phyloP scores from a whole-genome alignment of 2,329 filamentous ascomycete species.

The Mycosphaerella sp. region DNA sequence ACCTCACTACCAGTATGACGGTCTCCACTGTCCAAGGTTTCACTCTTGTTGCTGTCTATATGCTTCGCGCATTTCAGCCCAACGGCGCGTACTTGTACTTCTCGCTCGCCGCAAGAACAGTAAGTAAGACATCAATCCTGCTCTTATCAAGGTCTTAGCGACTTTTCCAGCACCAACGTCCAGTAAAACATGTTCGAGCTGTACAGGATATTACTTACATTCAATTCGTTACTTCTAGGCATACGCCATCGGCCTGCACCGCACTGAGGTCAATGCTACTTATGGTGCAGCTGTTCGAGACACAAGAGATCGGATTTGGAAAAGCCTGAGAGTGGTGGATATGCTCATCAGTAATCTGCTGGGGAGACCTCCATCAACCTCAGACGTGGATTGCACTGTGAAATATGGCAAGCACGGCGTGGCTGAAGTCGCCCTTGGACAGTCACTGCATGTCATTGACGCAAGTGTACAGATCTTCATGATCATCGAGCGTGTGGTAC shows the following conservation, averaged over 20 bases:
- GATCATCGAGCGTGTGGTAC: slow-evolving; percentile 45
- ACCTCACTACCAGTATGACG: slow-evolving; percentile 46
- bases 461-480: slow-evolving; percentile 42
- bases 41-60: slow-evolving; percentile 47
- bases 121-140: too few relatives aligned
- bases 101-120: slow-evolving; percentile 43
- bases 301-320: slow-evolving; percentile 46
- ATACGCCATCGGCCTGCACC: slow-evolving; percentile 49
- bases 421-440: slow-evolving; percentile 16
- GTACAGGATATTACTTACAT: too few relatives aligned
- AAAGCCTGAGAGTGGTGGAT: slow-evolving; percentile 48
- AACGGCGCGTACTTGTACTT: slow-evolving; percentile 51
- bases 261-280: slow-evolving; percentile 48
- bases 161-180: too few relatives aligned
- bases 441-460: slow-evolving; percentile 33
- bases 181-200: too few relatives aligned
- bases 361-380: slow-evolving; percentile 49
- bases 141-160: too few relatives aligned
- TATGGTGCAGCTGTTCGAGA: slow-evolving; percentile 34
- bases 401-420: slow-evolving; percentile 27
- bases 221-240: slow-evolving; percentile 23
- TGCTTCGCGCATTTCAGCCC: slow-evolving; percentile 47
- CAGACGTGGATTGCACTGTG: slow-evolving; percentile 46
- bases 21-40: slow-evolving; percentile 49
- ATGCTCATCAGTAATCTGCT: slow-evolving; percentile 48